Base-by-base conservation (phyloP, 2,329 filamentous ascomycete species). In the Fusarium proliferatum region DNA sequence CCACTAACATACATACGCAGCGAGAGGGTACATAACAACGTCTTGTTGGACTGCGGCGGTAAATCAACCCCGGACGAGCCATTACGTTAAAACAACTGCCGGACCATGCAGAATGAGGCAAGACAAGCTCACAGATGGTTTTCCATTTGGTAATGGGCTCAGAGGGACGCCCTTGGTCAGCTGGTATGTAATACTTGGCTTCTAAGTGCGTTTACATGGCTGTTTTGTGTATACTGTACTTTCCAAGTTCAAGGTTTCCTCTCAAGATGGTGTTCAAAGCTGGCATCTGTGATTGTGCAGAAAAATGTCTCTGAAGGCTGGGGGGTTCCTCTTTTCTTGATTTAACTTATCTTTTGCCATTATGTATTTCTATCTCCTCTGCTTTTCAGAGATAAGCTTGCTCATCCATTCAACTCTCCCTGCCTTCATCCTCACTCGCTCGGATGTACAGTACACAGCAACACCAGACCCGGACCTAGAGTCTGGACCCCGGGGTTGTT, bases 341-440 rank as follows among this genome's bases (percentile, higher is more conserved):
- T 76, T 52, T 46, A 67, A 67, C 64, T 68, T 79, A 80, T 79
- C 77, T 74, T 78, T 80, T 78, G 39, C 70, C 76, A 82, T 83
- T 83, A 82, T 80, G 81, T 83, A 83, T 82, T 83, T 80, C 76
- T 75, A 81, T 82, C 76, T 81, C 77, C 76, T 81, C 63, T 73
- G 19, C 49, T 72, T 74, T 72, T 61, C 61, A 73, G 60, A 80
- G 80, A 82, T 81, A 82, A 82, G 80, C 64, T 59, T 59, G 55
- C 55, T 73, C 68, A 43, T 67, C 65, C 66, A 64, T 66, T 67
- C 67, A 72, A 53, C 60, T 74, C 63, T 57, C 30, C 48, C 41
- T 16, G 43, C 46, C 61, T 69, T 65, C 49, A 63, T 65, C 72
- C 61, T 75, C 69, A 75, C 69, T 72, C 72, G 59, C 49, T 48